Base-by-base conservation (phyloP, 192 early-diverging fungal species). In the Umbelopsis ramanniana region DNA sequence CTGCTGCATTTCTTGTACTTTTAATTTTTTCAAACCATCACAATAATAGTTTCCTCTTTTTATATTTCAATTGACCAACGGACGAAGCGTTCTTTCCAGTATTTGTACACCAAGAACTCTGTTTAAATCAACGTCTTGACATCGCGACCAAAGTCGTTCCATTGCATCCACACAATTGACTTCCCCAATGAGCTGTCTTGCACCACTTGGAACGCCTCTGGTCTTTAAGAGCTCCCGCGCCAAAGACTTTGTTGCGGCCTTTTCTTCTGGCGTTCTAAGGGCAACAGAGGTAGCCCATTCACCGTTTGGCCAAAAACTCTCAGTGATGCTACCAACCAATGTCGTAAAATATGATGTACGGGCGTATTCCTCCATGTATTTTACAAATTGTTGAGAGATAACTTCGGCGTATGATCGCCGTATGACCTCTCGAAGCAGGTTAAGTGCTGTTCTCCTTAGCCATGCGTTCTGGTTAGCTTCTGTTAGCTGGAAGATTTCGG, bases 401-500 rank as follows among this genome's bases (percentile, higher is more conserved):
- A 73, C 55, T 33, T 80, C 72, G 0, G 75, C 68, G 45, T 80
- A 80, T 2, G 75, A 74, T n/a, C 79, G 71, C 7, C 79, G 74
- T 1, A 80, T 72, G 24, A 80, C 73, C 38, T 80, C 79, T 17
- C 75, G 52, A 35, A 80, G 55, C 5, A 80, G 17, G 11, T 80
- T 80, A 6, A 80, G 63, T 2, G 75, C 46, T 3, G 79, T 75
- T 40, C 79, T 68, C 43, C 79, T 71, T 69, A 80, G 52, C 79
- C 79, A 80, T 11, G 74, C 79, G 23, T 68, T 73, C 29, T 80
- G 73, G 50, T 76, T 80, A 12, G 74, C 55, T 3, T 68, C 54
- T 6, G 78, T 73, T 1, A 80, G 69, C 10, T 80, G 70, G 47
- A 80, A 80, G 3, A 76, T 73, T 52, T 80, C 79, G 9, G 73